Base-by-base conservation (phyloP, 306 rosid genomes). In the Hippophae tibetana region DNA sequence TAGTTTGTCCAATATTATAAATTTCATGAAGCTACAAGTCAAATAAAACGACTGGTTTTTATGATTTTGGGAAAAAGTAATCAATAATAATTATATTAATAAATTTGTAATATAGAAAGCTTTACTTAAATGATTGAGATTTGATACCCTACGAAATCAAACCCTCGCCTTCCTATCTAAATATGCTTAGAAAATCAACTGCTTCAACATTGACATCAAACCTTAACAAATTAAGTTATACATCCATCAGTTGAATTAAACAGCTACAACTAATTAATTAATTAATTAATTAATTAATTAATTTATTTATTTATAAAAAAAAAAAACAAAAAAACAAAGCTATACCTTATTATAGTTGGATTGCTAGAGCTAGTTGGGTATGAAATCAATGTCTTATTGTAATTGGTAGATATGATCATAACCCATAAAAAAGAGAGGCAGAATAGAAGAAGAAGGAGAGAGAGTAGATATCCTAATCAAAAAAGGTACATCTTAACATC, bases 141-240 rank as follows among this genome's bases (percentile, higher is more conserved):
- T 86, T 76, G 74, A 81, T 76, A 79, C 78, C 85, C 87, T 87
- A 89, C 84, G 82, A 83, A 85, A 86, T 71, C 74, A 70, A 75
- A 72, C 53, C 64, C 77, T 58, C 70, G 7, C 42, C 61, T 81
- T 70, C 70, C 75, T 66, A 67, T 68, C 74, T 43, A 70, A 74
- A 68, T 60, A 62, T 41, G 62, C 31, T 57, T 57, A 49, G 6
- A 12, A 49, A 54, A 50, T 7, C 58, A 47, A 42, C 72, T 75
- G 76, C 45, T 82, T 72, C 68, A 58, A 69, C 57, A 65, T 80
- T 68, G 69, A 67, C 83, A 77, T 79, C 84, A 78, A 27, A 56
- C 57, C 42, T 62, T 56, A 49, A 45, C 66, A 67, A 8, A 69
- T 72, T 57, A 60, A 72, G 49, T 65, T 50, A 65, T 52, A 59